phyloP scores from a whole-genome alignment of 2,329 filamentous ascomycete genomes.

The Pseudogymnoascus sp. region DNA sequence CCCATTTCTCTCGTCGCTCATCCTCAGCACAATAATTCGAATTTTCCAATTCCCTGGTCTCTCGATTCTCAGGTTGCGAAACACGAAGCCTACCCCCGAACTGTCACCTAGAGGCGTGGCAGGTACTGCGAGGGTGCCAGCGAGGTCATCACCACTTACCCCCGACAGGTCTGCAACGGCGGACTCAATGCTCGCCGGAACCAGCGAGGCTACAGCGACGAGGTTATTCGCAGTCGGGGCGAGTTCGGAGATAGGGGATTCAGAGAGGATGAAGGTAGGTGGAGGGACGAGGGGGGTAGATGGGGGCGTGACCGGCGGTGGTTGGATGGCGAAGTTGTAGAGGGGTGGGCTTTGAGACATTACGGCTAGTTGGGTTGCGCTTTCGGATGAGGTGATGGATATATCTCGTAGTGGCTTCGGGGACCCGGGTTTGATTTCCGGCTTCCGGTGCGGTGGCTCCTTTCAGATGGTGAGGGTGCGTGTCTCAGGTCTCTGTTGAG shows the following conservation, averaged over 20 bases:
- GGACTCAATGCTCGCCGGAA: neutral
- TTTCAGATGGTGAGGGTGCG: slow-evolving; percentile 5
- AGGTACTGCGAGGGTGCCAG: slow-evolving; percentile 1
- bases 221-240: neutral
- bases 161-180: neutral
- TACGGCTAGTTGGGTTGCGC: neutral
- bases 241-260: neutral
- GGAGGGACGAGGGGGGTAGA: neutral
- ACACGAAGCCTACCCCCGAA: slow-evolving; percentile 2
- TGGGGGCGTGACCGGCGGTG: neutral
- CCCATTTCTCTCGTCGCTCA: neutral
- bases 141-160: neutral
- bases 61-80: neutral
- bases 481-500: neutral
- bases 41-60: neutral
- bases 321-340: slow-evolving; percentile 4
- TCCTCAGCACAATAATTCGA: neutral
- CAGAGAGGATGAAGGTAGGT: neutral
- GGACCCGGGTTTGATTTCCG: neutral
- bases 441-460: neutral
- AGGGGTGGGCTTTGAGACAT: neutral
- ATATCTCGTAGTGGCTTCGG: neutral
- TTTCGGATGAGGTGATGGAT: neutral
- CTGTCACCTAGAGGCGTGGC: neutral
- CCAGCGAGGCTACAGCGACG: neutral